Conservation (phyloP, 257 asterid genomes). For the Eustoma russellianum region DNA sequence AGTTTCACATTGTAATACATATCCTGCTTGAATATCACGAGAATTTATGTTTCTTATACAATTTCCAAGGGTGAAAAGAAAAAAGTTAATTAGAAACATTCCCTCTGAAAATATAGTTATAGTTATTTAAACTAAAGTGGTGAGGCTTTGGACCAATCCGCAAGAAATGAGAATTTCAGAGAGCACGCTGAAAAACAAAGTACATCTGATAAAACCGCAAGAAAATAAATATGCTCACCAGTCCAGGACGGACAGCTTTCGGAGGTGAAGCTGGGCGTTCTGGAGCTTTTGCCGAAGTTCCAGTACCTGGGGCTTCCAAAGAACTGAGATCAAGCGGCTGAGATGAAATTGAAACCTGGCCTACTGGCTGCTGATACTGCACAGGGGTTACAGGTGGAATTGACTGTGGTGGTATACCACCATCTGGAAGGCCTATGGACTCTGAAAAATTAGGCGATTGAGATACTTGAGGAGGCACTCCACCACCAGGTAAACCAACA, state of each 20-base stretch:
- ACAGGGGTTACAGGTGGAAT: slow-evolving; percentile 35
- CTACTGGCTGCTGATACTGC: slow-evolving; percentile 35
- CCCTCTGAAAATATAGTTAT: too few species aligned
- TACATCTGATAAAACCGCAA: neutral
- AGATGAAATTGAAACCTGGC: slow-evolving; percentile 38
- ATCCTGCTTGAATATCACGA: too few species aligned
- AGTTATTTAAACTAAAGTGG: too few species aligned
- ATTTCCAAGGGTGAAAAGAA: too few species aligned
- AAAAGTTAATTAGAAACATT: too few species aligned
- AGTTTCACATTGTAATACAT: too few species aligned
- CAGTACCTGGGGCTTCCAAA: slow-evolving; percentile 78
- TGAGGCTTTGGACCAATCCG: too few species aligned
- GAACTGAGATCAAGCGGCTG: slow-evolving; percentile 97
- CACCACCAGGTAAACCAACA: slow-evolving; percentile 64
- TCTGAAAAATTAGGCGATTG: slow-evolving; percentile 51
- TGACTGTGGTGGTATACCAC: slow-evolving; percentile 71
- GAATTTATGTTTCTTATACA: too few species aligned
- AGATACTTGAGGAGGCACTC: slow-evolving; percentile 64
- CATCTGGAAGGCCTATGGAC: slow-evolving; percentile 76
- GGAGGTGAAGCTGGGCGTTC: slow-evolving; percentile 77
- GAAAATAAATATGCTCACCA: slow-evolving; percentile 36
- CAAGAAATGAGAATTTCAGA: too few species aligned
- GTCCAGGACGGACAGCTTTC: slow-evolving; percentile 95
- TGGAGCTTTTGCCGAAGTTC: slow-evolving; percentile 37
- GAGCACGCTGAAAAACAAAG: too few species aligned